Conservation (phyloP, 2,329 filamentous ascomycete genomes). For the Thelonectria blattea region DNA sequence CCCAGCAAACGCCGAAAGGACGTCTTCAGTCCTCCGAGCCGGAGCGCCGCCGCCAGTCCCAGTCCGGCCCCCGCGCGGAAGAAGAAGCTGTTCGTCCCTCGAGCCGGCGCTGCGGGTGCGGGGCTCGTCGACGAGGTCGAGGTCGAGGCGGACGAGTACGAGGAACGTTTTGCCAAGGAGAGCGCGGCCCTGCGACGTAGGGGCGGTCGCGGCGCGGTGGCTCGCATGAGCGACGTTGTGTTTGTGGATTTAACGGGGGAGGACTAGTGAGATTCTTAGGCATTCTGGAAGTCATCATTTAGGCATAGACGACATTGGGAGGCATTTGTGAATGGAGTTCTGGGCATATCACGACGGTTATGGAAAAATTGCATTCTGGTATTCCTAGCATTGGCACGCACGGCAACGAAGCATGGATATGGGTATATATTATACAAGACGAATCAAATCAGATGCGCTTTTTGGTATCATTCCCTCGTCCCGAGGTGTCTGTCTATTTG, state of each 20-base stretch:
- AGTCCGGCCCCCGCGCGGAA: conserved; percentile 31
- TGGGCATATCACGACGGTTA: neutral
- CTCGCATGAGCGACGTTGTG: conserved; percentile 42
- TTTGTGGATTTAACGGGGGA: conserved; percentile 44
- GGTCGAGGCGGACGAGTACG: conserved; percentile 36
- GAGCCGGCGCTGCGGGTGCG: conserved; percentile 43
- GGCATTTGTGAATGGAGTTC: conserved; percentile 18
- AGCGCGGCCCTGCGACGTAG: conserved; percentile 20
- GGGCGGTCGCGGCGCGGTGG: conserved; percentile 25
- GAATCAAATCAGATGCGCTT: conserved; percentile 14
- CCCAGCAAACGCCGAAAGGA: conserved; percentile 17
- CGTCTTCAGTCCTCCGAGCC: neutral
- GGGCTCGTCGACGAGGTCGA: conserved; percentile 49
- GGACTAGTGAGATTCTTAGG: conserved; percentile 20
- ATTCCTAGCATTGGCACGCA: neutral
- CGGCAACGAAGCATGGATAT: neutral
- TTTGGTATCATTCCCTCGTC: conserved; percentile 22
- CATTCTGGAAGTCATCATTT: neutral
- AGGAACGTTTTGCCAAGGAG: conserved; percentile 33
- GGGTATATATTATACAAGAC: conserved; percentile 7
- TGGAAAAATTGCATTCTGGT: neutral
- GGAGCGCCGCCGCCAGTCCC: conserved; percentile 15
- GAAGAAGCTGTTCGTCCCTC: conserved; percentile 50
- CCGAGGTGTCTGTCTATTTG: conserved; percentile 20
- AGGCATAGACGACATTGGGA: neutral